phyloP scores from a whole-genome alignment of 345 rosid genomes.

The Lepidium didymum region DNA sequence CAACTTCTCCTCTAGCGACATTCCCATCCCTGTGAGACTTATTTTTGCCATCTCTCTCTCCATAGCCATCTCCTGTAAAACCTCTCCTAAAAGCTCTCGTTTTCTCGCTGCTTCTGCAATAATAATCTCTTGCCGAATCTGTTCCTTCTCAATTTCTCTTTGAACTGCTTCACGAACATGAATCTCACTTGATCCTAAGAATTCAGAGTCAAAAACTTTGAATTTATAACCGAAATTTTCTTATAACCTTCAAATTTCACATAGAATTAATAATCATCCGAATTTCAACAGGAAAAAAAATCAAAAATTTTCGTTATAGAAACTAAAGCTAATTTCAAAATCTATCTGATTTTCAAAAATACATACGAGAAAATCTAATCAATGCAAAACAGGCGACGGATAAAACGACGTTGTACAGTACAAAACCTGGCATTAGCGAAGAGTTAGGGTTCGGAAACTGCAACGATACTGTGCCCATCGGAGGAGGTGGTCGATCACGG shows the following conservation, averaged over 20 bases:
- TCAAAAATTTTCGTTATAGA: background rate
- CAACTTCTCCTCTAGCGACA: constrained; percentile 17
- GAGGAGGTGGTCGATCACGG: constrained; percentile 9
- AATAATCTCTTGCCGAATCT: constrained; percentile 38
- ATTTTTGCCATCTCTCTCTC: constrained; percentile 36
- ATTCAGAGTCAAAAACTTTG: background rate
- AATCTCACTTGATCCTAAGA: background rate
- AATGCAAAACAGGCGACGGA: background rate
- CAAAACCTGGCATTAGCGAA: constrained; percentile 23
- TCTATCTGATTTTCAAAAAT: background rate
- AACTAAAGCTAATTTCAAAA: background rate
- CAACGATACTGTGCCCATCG: background rate
- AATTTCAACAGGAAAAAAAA: too few species aligned
- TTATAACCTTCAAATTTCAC: too few species aligned
- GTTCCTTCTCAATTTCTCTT: constrained; percentile 37
- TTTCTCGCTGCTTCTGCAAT: constrained; percentile 26
- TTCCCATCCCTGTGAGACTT: background rate
- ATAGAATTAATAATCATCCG: too few species aligned
- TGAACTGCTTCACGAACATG: constrained; percentile 9
- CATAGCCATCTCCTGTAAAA: constrained; percentile 37
- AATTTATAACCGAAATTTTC: background rate
- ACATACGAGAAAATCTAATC: background rate
- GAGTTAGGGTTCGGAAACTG: constrained; percentile 4
- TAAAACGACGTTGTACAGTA: background rate
- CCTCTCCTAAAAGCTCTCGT: constrained; percentile 37